A percentile compares a stretch with the other conserved stretches of the same genome.
These are phyloP conservation scores for Phaseolus coccineus DNA, from an alignment of 331 rosid species.

Conservation along the genomic window DNA sequence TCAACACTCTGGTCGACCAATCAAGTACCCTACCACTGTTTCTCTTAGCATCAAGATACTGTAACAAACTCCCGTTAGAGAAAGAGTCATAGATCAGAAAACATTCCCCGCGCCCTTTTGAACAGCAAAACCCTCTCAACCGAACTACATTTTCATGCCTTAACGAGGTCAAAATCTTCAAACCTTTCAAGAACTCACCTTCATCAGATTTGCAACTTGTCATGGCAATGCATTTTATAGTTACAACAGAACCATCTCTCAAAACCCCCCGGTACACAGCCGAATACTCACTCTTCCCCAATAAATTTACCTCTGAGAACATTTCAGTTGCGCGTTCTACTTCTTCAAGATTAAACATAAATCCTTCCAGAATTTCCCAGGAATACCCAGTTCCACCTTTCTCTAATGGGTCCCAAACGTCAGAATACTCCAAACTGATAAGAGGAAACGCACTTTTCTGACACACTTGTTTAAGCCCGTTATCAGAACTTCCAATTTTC, in stretches of 20 bases:
- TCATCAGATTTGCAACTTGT: constrained; percentile 82
- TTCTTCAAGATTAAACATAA: constrained; percentile 80
- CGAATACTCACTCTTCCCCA: constrained; percentile 44
- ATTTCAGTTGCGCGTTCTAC: constrained; percentile 81
- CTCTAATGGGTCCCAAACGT: constrained; percentile 84
- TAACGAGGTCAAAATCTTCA: constrained; percentile 70
- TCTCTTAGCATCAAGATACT: constrained; percentile 66
- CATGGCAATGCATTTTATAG: constrained; percentile 48
- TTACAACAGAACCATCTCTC: constrained; percentile 53
- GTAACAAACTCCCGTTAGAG: constrained; percentile 66
- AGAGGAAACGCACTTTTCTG: constrained; percentile 67
- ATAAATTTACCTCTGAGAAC: constrained; percentile 65
- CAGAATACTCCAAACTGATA: constrained; percentile 80
- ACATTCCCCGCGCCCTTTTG: constrained; percentile 80
- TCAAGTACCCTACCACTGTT: constrained; percentile 58
- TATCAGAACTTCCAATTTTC: constrained; percentile 56
- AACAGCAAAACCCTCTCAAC: constrained; percentile 89
- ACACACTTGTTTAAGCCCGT: constrained; percentile 46
- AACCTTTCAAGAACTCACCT: constrained; percentile 77
- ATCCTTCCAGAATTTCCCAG: constrained; percentile 53
- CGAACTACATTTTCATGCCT: constrained; percentile 79
- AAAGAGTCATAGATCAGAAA: constrained; percentile 75
- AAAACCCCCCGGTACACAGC: constrained; percentile 44
- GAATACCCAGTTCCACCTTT: constrained; percentile 59
- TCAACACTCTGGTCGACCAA: constrained; percentile 81